Conservation (phyloP, 345 rosid species). For the Odontarrhena argentea region DNA sequence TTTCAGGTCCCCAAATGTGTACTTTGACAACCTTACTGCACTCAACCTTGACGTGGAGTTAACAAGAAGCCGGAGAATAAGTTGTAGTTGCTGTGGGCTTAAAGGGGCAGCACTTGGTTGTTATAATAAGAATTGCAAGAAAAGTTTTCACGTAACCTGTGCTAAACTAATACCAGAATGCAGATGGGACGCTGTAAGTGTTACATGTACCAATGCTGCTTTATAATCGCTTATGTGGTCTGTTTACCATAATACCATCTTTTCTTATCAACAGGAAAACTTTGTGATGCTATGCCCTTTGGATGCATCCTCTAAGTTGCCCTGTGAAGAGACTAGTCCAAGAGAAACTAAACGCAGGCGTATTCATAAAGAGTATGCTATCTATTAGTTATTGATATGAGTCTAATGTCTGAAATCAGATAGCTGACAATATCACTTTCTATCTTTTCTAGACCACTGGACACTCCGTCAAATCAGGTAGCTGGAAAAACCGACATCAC, state of each 20-base stretch:
- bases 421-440: conserved; percentile 10
- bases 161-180: conserved; percentile 71
- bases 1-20: conserved; percentile 93
- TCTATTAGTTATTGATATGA: not conserved
- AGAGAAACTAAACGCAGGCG: conserved; percentile 42
- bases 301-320: conserved; percentile 70
- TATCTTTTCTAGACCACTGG: conserved; percentile 46
- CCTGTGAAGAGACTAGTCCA: conserved; percentile 51
- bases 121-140: conserved; percentile 71
- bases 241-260: not conserved
- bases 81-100: conserved; percentile 75
- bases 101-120: conserved; percentile 98
- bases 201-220: conserved; percentile 1
- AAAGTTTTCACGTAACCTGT: conserved; percentile 77
- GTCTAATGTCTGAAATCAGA: not conserved
- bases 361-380: conserved; percentile 51
- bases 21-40: conserved; percentile 63
- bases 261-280: conserved; percentile 57
- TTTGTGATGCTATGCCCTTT: conserved; percentile 86
- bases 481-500: conserved; percentile 31
- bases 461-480: conserved; percentile 40
- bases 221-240: not conserved
- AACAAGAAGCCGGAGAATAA: conserved; percentile 76
- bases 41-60: conserved; percentile 86
- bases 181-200: conserved; percentile 86